Base-by-base conservation (phyloP, 2,329 filamentous ascomycete species). In the Pestalotiopsis sp. region DNA sequence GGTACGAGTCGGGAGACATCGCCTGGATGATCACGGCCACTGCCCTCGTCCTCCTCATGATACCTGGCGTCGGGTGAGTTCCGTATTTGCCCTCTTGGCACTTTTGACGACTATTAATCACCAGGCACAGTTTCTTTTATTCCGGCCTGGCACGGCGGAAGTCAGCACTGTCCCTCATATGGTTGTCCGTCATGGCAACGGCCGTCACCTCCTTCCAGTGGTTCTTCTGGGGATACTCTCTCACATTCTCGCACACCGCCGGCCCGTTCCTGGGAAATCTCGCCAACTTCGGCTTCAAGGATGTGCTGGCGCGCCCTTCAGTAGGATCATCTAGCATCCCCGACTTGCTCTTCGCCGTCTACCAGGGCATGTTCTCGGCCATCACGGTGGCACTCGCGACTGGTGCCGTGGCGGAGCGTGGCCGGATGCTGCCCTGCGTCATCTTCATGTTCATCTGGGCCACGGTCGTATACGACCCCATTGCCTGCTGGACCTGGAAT, bases 401-500 rank as follows among this genome's bases (percentile, higher is more conserved):
- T 49, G 94, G 94, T 70, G 94, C 94, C 63, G 92, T 94, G 40
- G 93, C 94, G 65, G 94, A 97, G 79, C 89, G 94, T 73, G 94
- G 94, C 70, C 90, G 94, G 70, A 95, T 97, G 90, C 89, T 96
- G 5, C 94, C 94, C 13, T 94, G 92, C 78, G 89, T 97, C 73
- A 86, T 97, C 76, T 97, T 97, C 86, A 96, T 97, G 91, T 95
- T 97, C 77, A 84, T 97, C 79, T 97, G 94, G 94, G 87, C 92
- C 1, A 97, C 94, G 4, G 78, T 97, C 69, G 92, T 97, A 78
- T 97, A 97, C 81, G 94, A 97, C 75, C 92, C 94, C 2, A 94
- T 97, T 77, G 94, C 94, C 60, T 97, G 94, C 86, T 97, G 94
- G 94, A 97, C 93, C 9, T 97, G 94, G 94, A 97, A 97, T 78